These are phyloP conservation scores for Eucalyptus tenuipes DNA, from an alignment of 345 rosid species.

Conservation along the genomic window DNA sequence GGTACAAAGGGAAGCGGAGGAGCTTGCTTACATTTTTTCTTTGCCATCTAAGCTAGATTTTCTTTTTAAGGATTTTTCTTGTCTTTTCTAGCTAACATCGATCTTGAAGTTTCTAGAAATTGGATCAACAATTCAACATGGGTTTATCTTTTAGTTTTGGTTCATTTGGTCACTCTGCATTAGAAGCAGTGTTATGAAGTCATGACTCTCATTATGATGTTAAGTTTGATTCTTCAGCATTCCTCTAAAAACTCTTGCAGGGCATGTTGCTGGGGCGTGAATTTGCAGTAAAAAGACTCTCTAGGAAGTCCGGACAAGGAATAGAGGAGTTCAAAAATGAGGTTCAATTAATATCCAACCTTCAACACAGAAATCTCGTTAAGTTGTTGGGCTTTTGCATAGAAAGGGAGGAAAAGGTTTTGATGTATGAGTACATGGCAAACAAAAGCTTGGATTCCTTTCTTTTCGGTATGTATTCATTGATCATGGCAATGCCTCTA, in stretches of 20 bases:
- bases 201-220: background rate
- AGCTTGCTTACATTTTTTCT: no score
- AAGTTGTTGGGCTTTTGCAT: slow-evolving; percentile 11
- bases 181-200: background rate
- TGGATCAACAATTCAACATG: no score
- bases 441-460: slow-evolving; percentile 13
- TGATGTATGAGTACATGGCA: slow-evolving; percentile 12
- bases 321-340: slow-evolving; percentile 11
- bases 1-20: no score
- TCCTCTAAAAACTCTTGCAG: background rate
- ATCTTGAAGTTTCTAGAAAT: no score
- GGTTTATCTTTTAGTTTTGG: background rate
- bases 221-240: background rate
- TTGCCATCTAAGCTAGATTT: no score
- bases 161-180: background rate
- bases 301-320: slow-evolving; percentile 9
- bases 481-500: background rate
- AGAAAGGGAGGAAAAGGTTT: slow-evolving; percentile 3
- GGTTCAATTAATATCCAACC: slow-evolving; percentile 8
- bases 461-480: slow-evolving; percentile 15
- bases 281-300: slow-evolving; percentile 10
- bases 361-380: slow-evolving; percentile 16
- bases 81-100: no score
- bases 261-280: background rate
- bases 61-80: no score